Conservation (phyloP, 257 asterid genomes). For the Verbena officinalis region DNA sequence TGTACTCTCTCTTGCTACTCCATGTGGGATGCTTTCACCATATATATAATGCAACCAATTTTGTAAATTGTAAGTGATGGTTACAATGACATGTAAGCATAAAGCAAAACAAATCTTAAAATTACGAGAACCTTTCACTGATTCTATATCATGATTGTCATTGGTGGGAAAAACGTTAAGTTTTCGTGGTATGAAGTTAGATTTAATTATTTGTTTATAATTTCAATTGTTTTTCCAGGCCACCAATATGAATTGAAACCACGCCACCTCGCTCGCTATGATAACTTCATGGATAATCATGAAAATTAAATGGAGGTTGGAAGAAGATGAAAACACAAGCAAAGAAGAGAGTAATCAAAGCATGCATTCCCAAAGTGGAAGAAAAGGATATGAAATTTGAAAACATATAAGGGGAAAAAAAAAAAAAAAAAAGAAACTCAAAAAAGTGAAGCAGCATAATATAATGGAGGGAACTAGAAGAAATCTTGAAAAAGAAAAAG, state of each 20-base stretch:
- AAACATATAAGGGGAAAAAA: background rate
- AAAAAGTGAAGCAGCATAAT: background rate
- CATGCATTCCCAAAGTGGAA: slow-evolving; percentile 19
- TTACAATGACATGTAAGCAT: too few relatives aligned
- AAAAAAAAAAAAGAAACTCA: too few relatives aligned
- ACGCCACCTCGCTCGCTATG: background rate
- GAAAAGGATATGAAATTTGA: slow-evolving; percentile 21
- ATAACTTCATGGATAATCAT: slow-evolving; percentile 5
- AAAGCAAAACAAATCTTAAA: too few relatives aligned
- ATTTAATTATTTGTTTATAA: background rate
- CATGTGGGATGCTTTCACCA: slow-evolving; percentile 35
- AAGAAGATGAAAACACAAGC: slow-evolving; percentile 21
- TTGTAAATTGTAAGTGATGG: too few relatives aligned
- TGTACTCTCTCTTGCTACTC: background rate
- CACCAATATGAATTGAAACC: background rate
- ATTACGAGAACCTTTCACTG: too few relatives aligned
- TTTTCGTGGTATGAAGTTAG: too few relatives aligned
- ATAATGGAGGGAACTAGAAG: background rate
- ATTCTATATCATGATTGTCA: too few relatives aligned
- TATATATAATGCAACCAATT: too few relatives aligned
- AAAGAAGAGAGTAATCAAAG: slow-evolving; percentile 14
- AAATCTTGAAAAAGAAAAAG: background rate
- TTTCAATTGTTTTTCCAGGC: background rate
- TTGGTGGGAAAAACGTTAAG: too few relatives aligned
- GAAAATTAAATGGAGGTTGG: background rate